A percentile compares a stretch with the other conserved stretches of the same genome.
These are phyloP conservation scores for Xylariaceae sp. DNA, from an alignment of 2,329 filamentous ascomycete genomes.

Conservation along the genomic window DNA sequence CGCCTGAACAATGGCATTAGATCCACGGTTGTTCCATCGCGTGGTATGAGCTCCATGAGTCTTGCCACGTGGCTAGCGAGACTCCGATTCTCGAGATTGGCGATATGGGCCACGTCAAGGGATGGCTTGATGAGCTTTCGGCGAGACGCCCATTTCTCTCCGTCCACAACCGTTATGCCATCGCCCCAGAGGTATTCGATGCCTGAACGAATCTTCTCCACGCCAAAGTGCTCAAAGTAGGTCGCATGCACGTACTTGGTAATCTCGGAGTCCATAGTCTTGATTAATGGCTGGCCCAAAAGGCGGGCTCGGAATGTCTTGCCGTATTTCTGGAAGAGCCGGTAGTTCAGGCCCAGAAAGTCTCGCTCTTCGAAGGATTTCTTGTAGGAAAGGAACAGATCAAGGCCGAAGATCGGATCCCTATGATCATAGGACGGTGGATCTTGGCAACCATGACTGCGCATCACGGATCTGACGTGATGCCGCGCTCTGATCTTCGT, in stretches of 20 bases:
- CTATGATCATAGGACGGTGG: conserved; percentile 13
- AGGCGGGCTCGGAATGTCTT: conserved; percentile 3
- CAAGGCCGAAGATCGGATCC: conserved; percentile 15
- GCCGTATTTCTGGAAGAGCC: conserved; percentile 7
- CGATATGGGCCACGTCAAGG: conserved; percentile 5
- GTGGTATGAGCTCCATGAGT: conserved; percentile 7
- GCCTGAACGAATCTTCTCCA: conserved; percentile 8
- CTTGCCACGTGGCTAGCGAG: conserved; percentile 5
- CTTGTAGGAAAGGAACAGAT: conserved; percentile 12
- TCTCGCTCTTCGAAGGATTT: conserved; percentile 8
- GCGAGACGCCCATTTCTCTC: conserved; percentile 5
- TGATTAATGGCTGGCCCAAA: conserved; percentile 5
- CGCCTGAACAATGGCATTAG: conserved; percentile 6
- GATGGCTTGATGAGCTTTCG: conserved; percentile 7
- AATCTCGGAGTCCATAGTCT: conserved; percentile 9
- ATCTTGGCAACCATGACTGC: conserved; percentile 5
- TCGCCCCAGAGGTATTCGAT: conserved; percentile 7
- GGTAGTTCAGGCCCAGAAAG: conserved; percentile 9
- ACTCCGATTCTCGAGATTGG: conserved; percentile 5
- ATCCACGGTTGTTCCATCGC: conserved; percentile 5
- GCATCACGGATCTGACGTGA: conserved; percentile 5
- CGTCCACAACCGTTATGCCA: conserved; percentile 7
- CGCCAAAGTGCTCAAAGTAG: conserved; percentile 8
- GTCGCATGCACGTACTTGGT: conserved; percentile 9
- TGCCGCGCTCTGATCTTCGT: conserved; percentile 4